phyloP scores from a whole-genome alignment of 2,329 filamentous ascomycete species.

The Elsinoe australis region DNA sequence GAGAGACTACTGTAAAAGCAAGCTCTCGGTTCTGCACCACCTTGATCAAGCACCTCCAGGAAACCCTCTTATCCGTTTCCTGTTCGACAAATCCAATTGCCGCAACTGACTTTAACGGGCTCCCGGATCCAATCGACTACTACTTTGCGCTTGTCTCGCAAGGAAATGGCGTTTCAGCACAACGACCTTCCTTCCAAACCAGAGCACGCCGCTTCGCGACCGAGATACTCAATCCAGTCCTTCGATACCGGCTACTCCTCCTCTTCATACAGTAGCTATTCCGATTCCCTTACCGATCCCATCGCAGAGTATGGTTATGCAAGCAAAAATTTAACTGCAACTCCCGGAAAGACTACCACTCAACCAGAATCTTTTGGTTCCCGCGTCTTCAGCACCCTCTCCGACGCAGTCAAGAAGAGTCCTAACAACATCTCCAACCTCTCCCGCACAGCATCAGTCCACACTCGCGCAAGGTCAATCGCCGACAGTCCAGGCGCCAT shows the following conservation, averaged over 20 bases:
- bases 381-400: slow-evolving; percentile 18
- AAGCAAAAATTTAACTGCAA: slow-evolving; percentile 12
- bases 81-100: slow-evolving; percentile 6
- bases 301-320: slow-evolving; percentile 17
- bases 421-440: slow-evolving; percentile 16
- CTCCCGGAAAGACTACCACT: slow-evolving; percentile 1
- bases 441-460: slow-evolving; percentile 18
- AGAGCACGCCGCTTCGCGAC: slow-evolving; percentile 7
- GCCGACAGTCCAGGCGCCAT: slow-evolving; percentile 15
- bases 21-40: too few species aligned
- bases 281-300: slow-evolving; percentile 11
- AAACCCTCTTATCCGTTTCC: slow-evolving; percentile 12
- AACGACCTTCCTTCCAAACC: slow-evolving; percentile 15
- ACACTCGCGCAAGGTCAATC: slow-evolving; percentile 18
- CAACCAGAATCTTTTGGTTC: slow-evolving; percentile 18
- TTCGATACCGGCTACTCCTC: slow-evolving; percentile 8
- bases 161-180: slow-evolving; percentile 12
- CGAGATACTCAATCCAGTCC: slow-evolving; percentile 15
- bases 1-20: too few species aligned
- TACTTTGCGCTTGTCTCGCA: background rate
- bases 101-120: slow-evolving; percentile 5
- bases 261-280: slow-evolving; percentile 16
- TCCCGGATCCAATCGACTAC: background rate
- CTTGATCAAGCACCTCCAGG: too few species aligned
- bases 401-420: slow-evolving; percentile 19